Percentiles rank a stretch among this genome's conserved stretches.
Evolutionary conservation across 345 rosid genomes (phyloP).

Genomic region (Brassica napus): Da-Ae NC_063443.1:6687501-6688000

Average conservation of each 20-base stretch:
- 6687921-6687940: constrained; percentile 62
- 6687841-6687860: background rate
- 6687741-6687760: constrained; percentile 60
- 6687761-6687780: constrained; percentile 76
- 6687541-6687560: constrained; percentile 57
- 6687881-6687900: background rate
- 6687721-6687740: constrained; percentile 47
- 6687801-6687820: constrained; percentile 94
- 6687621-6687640: constrained; percentile 6
- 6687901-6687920: constrained; percentile 50
- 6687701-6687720: constrained; percentile 65
- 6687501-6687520: constrained; percentile 55
- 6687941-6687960: background rate
- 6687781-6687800: constrained; percentile 84
- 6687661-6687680: constrained; percentile 88
- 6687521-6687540: constrained; percentile 47
- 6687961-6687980: background rate
- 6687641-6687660: constrained; percentile 17
- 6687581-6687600: constrained; percentile 9
- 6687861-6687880: background rate
- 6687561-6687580: constrained; percentile 50
- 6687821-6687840: constrained; percentile 85
- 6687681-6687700: constrained; percentile 86
- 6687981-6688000: no score
- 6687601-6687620: background rate